phyloP scores from a whole-genome alignment of 176 grass and related monocot genomes.

The Cenchrus purpureus region DNA sequence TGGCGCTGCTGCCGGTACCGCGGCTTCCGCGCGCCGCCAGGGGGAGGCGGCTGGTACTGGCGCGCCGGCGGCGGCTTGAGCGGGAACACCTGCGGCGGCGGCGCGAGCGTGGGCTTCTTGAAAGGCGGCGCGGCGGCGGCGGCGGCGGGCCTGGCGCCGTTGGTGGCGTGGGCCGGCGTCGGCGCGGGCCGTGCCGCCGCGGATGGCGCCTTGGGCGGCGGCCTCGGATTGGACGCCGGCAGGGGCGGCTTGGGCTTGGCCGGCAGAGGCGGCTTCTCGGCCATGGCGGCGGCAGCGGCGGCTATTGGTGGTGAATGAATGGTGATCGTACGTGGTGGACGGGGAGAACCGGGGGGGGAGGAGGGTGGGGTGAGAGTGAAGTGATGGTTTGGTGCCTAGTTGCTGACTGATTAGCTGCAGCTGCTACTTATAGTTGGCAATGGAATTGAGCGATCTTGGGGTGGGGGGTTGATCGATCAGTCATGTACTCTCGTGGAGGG shows the following conservation, averaged over 20 bases:
- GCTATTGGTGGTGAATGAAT: background rate
- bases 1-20: constrained; percentile 15
- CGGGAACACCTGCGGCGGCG: constrained; percentile 40
- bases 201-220: constrained; percentile 2
- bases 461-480: constrained; percentile 34
- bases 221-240: constrained; percentile 19
- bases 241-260: constrained; percentile 28
- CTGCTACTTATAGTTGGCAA: constrained; percentile 37
- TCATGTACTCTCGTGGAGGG: background rate
- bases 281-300: constrained; percentile 22
- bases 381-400: constrained; percentile 49
- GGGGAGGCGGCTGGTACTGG: constrained; percentile 16
- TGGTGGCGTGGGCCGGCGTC: background rate
- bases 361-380: constrained; percentile 22
- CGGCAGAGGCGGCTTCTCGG: constrained; percentile 42
- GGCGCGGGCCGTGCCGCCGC: background rate
- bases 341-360: background rate
- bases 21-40: constrained; percentile 6
- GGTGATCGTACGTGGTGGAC: background rate
- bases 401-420: constrained; percentile 25
- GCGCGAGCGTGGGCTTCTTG: constrained; percentile 27
- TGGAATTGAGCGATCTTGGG: background rate
- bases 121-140: constrained; percentile 47
- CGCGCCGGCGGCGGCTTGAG: constrained; percentile 58
- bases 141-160: constrained; percentile 40